These are phyloP conservation scores for Platanthera guangdongensis DNA, from an alignment of 106 monocot species.

Conservation along the genomic window DNA sequence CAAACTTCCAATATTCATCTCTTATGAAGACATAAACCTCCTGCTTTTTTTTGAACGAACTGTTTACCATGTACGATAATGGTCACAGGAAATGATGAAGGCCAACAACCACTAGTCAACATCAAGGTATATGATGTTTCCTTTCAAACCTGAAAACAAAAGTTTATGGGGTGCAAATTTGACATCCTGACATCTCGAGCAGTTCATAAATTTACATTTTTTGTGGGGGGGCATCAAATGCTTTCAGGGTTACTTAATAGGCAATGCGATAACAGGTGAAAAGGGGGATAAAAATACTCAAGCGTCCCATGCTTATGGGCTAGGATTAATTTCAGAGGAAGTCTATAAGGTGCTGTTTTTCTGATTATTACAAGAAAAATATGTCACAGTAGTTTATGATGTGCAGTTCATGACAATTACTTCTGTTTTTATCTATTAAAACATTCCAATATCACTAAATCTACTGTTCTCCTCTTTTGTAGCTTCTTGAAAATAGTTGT, in stretches of 20 bases:
- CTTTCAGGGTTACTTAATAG: neutral
- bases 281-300: neutral
- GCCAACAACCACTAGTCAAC: neutral
- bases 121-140: constrained; percentile 2
- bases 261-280: neutral
- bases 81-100: neutral
- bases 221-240: neutral
- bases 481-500: neutral
- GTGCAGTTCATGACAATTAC: too few species aligned
- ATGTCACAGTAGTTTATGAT: neutral
- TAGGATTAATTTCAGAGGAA: neutral
- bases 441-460: neutral
- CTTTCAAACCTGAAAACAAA: neutral
- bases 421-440: too few species aligned
- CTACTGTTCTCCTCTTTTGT: neutral
- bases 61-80: neutral
- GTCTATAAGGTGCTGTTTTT: neutral
- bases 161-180: neutral
- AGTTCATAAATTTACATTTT: neutral
- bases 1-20: neutral
- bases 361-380: neutral
- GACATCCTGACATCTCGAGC: neutral
- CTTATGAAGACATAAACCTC: neutral
- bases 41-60: neutral
- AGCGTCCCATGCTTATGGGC: neutral